Conservation (phyloP, 495 filamentous ascomycete species). For the Neurospora sp. region DNA sequence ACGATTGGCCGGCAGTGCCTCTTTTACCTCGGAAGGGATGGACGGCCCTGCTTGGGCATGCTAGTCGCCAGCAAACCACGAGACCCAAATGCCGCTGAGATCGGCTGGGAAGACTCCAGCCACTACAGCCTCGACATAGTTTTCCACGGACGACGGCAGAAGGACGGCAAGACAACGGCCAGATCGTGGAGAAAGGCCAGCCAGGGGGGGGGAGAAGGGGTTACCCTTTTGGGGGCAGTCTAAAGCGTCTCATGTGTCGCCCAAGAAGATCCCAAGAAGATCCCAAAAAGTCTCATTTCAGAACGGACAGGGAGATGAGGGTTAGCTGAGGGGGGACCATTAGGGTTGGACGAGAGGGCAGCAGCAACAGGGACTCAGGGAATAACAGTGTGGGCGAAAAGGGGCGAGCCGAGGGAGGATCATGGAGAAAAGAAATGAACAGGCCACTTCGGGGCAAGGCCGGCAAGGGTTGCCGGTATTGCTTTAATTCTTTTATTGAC, state of each 20-base stretch:
- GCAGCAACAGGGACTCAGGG: background rate
- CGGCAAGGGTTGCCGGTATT: background rate
- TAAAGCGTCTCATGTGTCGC: background rate
- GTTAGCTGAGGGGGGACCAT: background rate
- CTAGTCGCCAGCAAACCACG: background rate
- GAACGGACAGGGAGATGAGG: background rate
- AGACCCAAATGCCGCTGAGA: background rate
- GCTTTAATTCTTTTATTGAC: background rate
- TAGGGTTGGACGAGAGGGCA: background rate
- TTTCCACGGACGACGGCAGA: background rate
- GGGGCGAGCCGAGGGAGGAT: background rate
- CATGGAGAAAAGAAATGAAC: background rate
- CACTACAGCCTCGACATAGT: background rate
- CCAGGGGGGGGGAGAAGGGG: background rate
- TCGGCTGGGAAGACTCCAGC: background rate
- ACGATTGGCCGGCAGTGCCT: background rate
- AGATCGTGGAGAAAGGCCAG: background rate
- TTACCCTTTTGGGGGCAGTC: background rate
- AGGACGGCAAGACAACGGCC: background rate
- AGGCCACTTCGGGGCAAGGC: background rate
- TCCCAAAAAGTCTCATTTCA: background rate
- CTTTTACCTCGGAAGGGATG: background rate
- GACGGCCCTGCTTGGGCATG: background rate
- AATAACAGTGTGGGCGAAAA: background rate
- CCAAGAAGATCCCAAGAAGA: background rate